Base-by-base conservation (phyloP, 805 yeast species). In the Candida broadrunensis region DNA sequence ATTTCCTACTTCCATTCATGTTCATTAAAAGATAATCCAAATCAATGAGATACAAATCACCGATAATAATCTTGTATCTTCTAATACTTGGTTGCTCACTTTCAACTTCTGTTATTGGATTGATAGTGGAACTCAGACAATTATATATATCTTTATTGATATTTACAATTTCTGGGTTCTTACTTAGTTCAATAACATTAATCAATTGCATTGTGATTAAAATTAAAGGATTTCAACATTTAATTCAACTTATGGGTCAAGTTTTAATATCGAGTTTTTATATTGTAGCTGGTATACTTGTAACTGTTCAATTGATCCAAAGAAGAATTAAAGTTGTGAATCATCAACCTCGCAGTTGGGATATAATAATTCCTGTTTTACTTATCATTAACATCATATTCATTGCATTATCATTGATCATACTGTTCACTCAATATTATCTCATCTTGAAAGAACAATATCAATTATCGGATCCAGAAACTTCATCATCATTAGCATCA, bases 201-300 rank as follows among this genome's bases (percentile, higher is more conserved):
- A 14, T 29, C 14, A 29, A 29, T 29, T 29, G 17, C 5, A 14
- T 29, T 5, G 7, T n/a, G 12, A 5, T 29, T 5, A 15, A 4
- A 4, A 6, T 29, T 15, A 8, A 5, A 15, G 18, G 32, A 5
- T 29, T 14, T 29, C 32, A 29, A 15, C 6, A 29, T n/a, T 43
- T 30, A 27, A 25, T 29, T 11, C 39, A 40, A 29, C 13, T 47
- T 7, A 14, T 38, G 12, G 15, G 36, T 9, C 46, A 45, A 35
- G n/a, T 31, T 14, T 11, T 41, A 6, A 16, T 39, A 9, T 42
- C 45, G 16, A 15, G 43, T 4, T 37, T 47, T 15, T 38, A 49
- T 15, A 25, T 46, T 24, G 37, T 43, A 15, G 38, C 51, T 7
- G 53, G 53, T 4, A 39, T 49, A 19, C 15, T 34, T 15, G 14